Base-by-base conservation (phyloP, 2,329 filamentous ascomycete genomes). In the Aspergillus neoniger region DNA sequence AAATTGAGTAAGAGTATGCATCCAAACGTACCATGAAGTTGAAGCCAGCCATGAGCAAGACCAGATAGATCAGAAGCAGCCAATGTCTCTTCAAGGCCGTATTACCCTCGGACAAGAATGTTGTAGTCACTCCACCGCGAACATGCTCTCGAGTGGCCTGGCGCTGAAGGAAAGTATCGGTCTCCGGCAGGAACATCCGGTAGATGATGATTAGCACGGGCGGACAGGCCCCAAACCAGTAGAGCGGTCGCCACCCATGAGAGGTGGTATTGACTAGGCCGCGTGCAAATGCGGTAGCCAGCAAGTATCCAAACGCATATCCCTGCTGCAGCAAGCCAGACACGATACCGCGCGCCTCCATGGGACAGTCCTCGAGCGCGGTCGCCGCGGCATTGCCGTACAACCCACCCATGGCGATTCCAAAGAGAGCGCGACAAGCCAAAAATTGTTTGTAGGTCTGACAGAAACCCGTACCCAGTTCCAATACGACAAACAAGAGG, bases 21-120 rank as follows among this genome's bases (percentile, higher is more conserved):
- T 10, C 7, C 14, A 44, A 28, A 65, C 72, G 59, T 67, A 81
- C 79, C 90, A 95, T 92, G 72, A 95, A 96, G 78, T 96, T 96
- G 81, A 96, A 95, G 4, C 91, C 91, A 1, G 91, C 89, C 91
- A 96, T 96, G 41, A 96, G 81, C 19, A 96, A 80, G 6, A 96
- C 91, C 59, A 96, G 81, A 77, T 96, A 96, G 38, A 87, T 80
- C 58, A 96, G 81, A 2, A 96, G 76, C 14, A 91, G 65, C 92
- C 92, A 96, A 76, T 96, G 91, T 10, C 86, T 85, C 75, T 86
- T 88, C 30, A 96, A 71, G 0, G 91, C 92, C 0, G 93, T 85
- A 69, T 90, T 91, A 62, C 90, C 91, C 76, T 96, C 91, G 0
- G 83, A 78, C 25, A 94, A 57, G 72, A 96, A 95, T 0, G 88